Evolutionary conservation across 108 stramenopile species (phyloP), one percentile per base, ranked within the genome.

Genomic region (Phaeodactylum tricornutum): DNA sequence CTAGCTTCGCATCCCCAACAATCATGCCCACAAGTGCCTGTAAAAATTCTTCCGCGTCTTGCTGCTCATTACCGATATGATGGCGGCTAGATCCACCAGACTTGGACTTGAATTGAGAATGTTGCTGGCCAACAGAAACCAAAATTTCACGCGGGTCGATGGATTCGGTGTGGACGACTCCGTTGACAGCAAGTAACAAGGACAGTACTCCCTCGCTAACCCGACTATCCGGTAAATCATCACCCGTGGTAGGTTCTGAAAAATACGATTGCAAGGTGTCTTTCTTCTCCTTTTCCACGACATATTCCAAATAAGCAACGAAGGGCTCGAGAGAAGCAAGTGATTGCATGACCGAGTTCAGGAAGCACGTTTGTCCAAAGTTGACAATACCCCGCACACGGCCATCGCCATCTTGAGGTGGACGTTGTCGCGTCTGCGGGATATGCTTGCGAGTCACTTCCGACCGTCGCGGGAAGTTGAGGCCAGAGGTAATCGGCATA

Each of bases 31-130:
- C 32, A 57, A 89, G 47, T 3, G 83, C 75, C 24, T 67, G 61
- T 38, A 89, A 66, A 24, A 82, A 56, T 69, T 89, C 87, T 54
- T 89, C 78, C 2, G 87, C 79, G 57, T 89, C 87, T 55, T 89
- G 87, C 51, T 84, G 87, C 43, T 89, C 76, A 27, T 32, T 15
- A 2, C 9, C 17, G 19, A 25, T 25, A n/a, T n/a, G n/a, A n/a
- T n/a, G n/a, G n/a, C n/a, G n/a, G n/a, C n/a, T n/a, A 4, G 20
- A 4, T 24, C 22, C 44, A 8, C 5, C 22, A 3, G 48, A 29
- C 26, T 5, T n/a, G 23, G 40, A 39, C 39, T 29, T 0, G 21
- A 46, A 57, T 11, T 43, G 60, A 22, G 15, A 29, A 53, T 53
- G 29, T 7, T 28, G 19, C 19, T 28, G 40, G 11, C 31, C 42